Conservation (phyloP, 305 asterid species). For the Solanum chacoense region DNA sequence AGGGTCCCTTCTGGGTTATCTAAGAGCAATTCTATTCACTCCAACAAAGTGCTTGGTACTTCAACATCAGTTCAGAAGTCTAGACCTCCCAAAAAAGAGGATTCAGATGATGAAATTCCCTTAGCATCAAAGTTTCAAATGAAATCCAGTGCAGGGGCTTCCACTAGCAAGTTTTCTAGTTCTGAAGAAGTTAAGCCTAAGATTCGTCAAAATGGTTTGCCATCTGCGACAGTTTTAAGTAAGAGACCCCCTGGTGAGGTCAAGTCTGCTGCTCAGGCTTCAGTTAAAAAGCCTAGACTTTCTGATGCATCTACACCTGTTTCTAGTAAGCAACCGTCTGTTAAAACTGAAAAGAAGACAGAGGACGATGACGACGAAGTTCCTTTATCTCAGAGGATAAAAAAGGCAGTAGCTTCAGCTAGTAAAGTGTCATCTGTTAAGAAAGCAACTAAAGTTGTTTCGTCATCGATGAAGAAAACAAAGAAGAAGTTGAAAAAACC, state of each 20-base stretch:
- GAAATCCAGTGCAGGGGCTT: slow-evolving; percentile 31
- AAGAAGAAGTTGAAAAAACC: slow-evolving; percentile 49
- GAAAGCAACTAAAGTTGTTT: slow-evolving; percentile 30
- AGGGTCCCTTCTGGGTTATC: slow-evolving; percentile 31
- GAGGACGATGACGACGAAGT: slow-evolving; percentile 71
- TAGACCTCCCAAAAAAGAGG: slow-evolving; percentile 43
- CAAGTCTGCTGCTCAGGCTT: slow-evolving; percentile 19
- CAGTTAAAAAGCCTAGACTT: slow-evolving; percentile 32
- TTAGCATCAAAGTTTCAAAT: slow-evolving; percentile 35
- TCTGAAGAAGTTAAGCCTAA: slow-evolving; percentile 44
- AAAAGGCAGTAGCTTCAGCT: slow-evolving; percentile 30
- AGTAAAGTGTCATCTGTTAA: slow-evolving; percentile 39
- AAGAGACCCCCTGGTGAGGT: slow-evolving; percentile 29
- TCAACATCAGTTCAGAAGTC: slow-evolving; percentile 27
- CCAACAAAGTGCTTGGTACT: slow-evolving; percentile 28
- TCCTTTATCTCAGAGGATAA: slow-evolving; percentile 75
- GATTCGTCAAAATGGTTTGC: slow-evolving; percentile 31
- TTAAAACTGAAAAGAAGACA: slow-evolving; percentile 21
- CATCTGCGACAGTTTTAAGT: slow-evolving; percentile 20
- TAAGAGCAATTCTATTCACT: slow-evolving; percentile 28
- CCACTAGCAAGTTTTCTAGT: slow-evolving; percentile 28
- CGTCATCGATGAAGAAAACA: slow-evolving; percentile 33
- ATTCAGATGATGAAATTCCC: slow-evolving; percentile 75
- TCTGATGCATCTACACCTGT: slow-evolving; percentile 13
- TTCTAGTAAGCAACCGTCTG: slow-evolving; percentile 13